A percentile compares a stretch with the other conserved stretches of the same genome.
These are phyloP conservation scores for Verticillium tricorpus DNA, from an alignment of 2,329 filamentous ascomycete species.

Conservation along the genomic window DNA sequence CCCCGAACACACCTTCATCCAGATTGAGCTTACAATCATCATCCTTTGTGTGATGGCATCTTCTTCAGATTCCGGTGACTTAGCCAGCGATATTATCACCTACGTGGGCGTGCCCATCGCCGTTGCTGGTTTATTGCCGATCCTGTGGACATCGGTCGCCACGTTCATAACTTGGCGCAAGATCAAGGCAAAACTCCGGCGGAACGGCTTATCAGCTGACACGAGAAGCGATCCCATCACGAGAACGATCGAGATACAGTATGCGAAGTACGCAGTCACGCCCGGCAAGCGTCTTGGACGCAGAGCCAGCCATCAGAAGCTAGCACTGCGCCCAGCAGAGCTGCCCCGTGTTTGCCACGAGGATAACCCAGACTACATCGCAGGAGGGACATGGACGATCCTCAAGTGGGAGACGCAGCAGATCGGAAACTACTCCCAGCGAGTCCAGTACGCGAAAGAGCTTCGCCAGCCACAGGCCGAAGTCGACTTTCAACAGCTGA, in stretches of 20 bases:
- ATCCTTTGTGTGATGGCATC: neutral
- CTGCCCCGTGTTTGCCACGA: neutral
- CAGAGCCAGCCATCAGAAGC: neutral
- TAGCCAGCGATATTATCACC: neutral
- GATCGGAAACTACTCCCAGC: neutral
- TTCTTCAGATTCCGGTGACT: neutral
- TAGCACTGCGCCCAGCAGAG: neutral
- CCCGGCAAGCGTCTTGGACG: neutral
- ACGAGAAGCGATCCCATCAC: neutral
- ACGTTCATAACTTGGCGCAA: neutral
- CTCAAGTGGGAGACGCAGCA: neutral
- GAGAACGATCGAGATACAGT: neutral
- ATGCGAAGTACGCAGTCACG: neutral
- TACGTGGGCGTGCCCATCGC: constrained; percentile 1
- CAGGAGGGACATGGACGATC: neutral
- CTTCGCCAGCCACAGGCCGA: neutral
- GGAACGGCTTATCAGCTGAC: neutral
- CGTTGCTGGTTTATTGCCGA: neutral
- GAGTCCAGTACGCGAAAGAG: neutral
- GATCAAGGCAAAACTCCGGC: neutral
- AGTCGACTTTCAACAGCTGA: neutral
- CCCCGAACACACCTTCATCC: no score
- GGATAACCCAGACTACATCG: neutral
- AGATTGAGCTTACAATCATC: no score
- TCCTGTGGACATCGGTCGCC: neutral